Conservation (phyloP, 1,284 basidiomycete species). For the Vanrija sp. region DNA sequence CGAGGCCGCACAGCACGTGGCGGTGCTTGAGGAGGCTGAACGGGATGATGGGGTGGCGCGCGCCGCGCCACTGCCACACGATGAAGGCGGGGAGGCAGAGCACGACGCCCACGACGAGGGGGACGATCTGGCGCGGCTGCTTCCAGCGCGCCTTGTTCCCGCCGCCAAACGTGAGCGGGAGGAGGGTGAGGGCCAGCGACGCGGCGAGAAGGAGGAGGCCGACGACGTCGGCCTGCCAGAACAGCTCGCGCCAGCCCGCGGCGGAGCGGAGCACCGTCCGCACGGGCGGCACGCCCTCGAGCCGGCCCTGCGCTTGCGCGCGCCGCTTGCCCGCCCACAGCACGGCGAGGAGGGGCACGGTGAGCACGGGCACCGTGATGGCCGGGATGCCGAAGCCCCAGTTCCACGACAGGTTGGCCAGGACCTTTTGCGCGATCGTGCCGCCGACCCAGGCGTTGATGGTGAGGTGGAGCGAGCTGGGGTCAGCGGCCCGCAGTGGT, state of each 20-base stretch:
- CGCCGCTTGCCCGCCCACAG: neutral
- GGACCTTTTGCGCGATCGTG: neutral
- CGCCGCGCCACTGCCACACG: slow-evolving; percentile 43
- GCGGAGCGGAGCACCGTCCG: too few relatives aligned
- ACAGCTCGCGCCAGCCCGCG: slow-evolving; percentile 29
- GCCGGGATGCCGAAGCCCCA: slow-evolving; percentile 53
- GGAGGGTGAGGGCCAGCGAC: slow-evolving; percentile 39
- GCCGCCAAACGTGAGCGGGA: slow-evolving; percentile 48
- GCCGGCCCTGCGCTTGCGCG: neutral
- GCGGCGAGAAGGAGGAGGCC: slow-evolving; percentile 42
- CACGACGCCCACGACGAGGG: slow-evolving; percentile 41
- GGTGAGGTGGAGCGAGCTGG: slow-evolving; percentile 46
- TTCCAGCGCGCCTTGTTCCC: slow-evolving; percentile 33
- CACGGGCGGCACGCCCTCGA: neutral
- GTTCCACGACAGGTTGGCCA: slow-evolving; percentile 55
- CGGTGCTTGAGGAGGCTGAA: slow-evolving; percentile 38
- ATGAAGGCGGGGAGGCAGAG: slow-evolving; percentile 42
- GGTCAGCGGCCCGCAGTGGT: neutral
- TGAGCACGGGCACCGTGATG: slow-evolving; percentile 6
- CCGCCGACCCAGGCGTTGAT: neutral
- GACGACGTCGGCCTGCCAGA: slow-evolving; percentile 49
- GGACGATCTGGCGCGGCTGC: slow-evolving; percentile 44
- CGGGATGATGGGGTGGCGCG: slow-evolving; percentile 35
- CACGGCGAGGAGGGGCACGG: slow-evolving; percentile 34
- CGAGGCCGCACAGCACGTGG: slow-evolving; percentile 32